Evolutionary conservation across 371 early-diverging fungal species (phyloP).

Genomic region (Rhizomucor pusillus): DNA sequence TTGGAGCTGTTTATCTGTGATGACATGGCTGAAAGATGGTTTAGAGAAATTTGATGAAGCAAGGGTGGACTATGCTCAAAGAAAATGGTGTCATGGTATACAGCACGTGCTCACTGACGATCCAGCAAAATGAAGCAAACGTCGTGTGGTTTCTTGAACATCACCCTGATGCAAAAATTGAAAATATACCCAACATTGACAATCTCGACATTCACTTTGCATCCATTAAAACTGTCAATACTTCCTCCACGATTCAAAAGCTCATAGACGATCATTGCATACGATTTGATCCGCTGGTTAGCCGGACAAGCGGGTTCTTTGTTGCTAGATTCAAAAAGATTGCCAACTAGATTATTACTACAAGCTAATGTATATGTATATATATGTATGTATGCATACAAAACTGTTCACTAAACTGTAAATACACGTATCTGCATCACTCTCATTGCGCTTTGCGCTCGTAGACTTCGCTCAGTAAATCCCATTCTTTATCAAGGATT

Average conservation of each 20-base stretch:
- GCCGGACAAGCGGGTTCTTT: conserved; percentile 75
- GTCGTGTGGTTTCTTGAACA: conserved; percentile 69
- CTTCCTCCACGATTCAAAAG: conserved; percentile 33
- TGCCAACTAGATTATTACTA: no score
- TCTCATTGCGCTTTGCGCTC: background rate
- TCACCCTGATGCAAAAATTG: conserved; percentile 46
- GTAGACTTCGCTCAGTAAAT: background rate
- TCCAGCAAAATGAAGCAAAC: conserved; percentile 81
- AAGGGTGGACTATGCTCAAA: conserved; percentile 17
- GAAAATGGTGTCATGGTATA: conserved; percentile 80
- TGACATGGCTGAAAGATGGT: conserved; percentile 6
- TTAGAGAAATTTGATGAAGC: conserved; percentile 51
- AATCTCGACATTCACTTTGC: conserved; percentile 22
- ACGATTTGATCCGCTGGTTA: conserved; percentile 65
- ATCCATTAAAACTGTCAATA: conserved; percentile 48
- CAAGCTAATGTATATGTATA: no score
- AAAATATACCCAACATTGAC: conserved; percentile 40
- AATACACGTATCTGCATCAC: no score
- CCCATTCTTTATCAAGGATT: background rate
- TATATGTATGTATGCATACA: no score
- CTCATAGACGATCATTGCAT: conserved; percentile 33
- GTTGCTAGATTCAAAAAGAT: conserved; percentile 65
- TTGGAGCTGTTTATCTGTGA: background rate
- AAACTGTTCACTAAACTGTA: no score
- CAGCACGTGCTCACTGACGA: conserved; percentile 81